phyloP scores from a whole-genome alignment of 2,329 filamentous ascomycete genomes.

The Chrysoporthe austroafricana region DNA sequence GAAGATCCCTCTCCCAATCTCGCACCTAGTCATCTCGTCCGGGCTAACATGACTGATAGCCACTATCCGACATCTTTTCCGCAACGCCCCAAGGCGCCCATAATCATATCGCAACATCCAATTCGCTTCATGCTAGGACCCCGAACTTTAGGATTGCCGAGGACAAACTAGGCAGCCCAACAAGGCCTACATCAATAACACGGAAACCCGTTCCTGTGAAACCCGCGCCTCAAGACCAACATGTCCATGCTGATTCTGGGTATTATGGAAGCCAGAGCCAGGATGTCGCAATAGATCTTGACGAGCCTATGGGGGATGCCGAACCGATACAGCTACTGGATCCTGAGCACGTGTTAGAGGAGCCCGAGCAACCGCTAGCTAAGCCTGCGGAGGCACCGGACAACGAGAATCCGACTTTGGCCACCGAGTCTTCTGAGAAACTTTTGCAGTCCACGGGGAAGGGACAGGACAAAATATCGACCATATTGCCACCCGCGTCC shows the following conservation, averaged over 20 bases:
- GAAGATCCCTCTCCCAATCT: constrained; percentile 37
- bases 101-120: constrained; percentile 57
- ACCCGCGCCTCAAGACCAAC: constrained; percentile 37
- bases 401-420: constrained; percentile 33
- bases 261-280: constrained; percentile 71
- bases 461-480: constrained; percentile 42
- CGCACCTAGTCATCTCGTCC: neutral
- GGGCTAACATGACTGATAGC: constrained; percentile 48
- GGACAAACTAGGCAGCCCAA: constrained; percentile 46
- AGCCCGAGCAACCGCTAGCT: constrained; percentile 14
- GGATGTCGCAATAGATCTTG: constrained; percentile 47
- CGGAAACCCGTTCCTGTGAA: constrained; percentile 41
- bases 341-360: neutral
- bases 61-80: constrained; percentile 62
- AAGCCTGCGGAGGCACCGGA: constrained; percentile 24
- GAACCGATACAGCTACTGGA: constrained; percentile 22
- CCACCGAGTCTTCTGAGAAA: constrained; percentile 41
- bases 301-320: constrained; percentile 20
- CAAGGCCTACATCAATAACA: constrained; percentile 35
- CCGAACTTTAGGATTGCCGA: constrained; percentile 64
- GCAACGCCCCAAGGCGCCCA: constrained; percentile 57
- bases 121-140: constrained; percentile 53
- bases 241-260: constrained; percentile 64
- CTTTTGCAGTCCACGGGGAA: constrained; percentile 51
- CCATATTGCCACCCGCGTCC: constrained; percentile 23